Evolutionary conservation across 495 filamentous ascomycete species (phyloP).

Genomic region (Acidiella bohemica): DNA sequence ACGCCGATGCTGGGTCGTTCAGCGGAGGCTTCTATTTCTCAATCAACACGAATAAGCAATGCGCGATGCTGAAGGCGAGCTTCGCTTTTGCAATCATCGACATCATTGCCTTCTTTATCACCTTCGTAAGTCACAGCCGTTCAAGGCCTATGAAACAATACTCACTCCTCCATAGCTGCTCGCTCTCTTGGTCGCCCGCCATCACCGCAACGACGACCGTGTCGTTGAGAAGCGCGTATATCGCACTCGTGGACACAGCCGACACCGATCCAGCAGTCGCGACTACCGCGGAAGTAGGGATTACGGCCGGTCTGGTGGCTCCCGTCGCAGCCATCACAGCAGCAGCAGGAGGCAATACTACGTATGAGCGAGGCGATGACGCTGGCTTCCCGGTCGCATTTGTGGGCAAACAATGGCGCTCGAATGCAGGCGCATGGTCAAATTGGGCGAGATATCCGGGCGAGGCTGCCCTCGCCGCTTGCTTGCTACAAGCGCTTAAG

Average conservation of each 20-base stretch:
- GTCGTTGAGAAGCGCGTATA: conserved; percentile 27
- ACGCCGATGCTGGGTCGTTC: conserved; percentile 32
- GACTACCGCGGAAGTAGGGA: conserved; percentile 17
- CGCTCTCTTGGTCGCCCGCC: conserved; percentile 29
- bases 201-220: conserved; percentile 24
- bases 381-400: too few relatives aligned
- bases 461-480: too few relatives aligned
- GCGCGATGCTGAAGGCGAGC: conserved; percentile 75
- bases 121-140: conserved; percentile 28
- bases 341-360: conserved; percentile 19
- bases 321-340: conserved; percentile 12
- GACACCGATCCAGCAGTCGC: conserved; percentile 24
- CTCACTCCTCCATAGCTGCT: conserved; percentile 22
- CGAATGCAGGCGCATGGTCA: too few relatives aligned
- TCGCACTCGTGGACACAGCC: conserved; percentile 21
- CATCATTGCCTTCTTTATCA: conserved; percentile 65
- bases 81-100: conserved; percentile 88
- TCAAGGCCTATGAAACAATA: not conserved
- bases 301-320: conserved; percentile 4
- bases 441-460: too few relatives aligned
- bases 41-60: conserved; percentile 53
- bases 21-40: conserved; percentile 35
- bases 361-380: conserved; percentile 10
- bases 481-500: too few relatives aligned
- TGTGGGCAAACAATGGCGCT: too few relatives aligned